Base-by-base conservation (phyloP, 1,284 basidiomycete genomes). In the Malassezia dermatis region DNA sequence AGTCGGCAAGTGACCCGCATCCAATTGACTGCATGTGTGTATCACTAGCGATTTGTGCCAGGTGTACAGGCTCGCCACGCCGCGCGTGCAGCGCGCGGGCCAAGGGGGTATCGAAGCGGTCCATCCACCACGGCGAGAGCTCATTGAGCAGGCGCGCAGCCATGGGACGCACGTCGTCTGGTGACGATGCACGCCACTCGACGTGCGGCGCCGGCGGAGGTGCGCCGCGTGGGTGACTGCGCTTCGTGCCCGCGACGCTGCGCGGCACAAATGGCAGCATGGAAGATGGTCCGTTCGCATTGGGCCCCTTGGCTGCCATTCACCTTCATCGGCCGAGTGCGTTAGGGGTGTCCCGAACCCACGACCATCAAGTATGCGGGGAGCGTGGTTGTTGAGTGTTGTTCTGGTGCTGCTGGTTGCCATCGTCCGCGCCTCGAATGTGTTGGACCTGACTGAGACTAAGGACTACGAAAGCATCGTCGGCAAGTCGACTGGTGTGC, bases 401-500 rank as follows among this genome's bases (percentile, higher is more conserved):
- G 30, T 47, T 2, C 43, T 40, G 12, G 23, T 42, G 28, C 37
- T 56, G 17, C 23, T 43, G 17, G 28, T 21, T 11, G 55, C 34
- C 8, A 23, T 52, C 4, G 49, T 51, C 23, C 49, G 47, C 23
- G 62, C 62, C 19, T 47, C 62, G 50, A 67, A 68, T 46, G 70
- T 71, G 10, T 51, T 70, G 45, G 70, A 72, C 35, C 59, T 72
- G 35, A 72, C 70, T 23, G 53, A 61, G 40, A 69, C 63, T 15
- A 61, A 61, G 47, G 62, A 60, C 41, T 72, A 65, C 42, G 59
- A 72, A 15, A 61, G 58, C 34, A 44, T 60, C 32, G 61, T 72
- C 27, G 70, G 69, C 45, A 60, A 63, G 37, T 49, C 59, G 30
- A 60, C 59, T 30, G 62, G 62, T 24, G 64, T 65, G 27, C 63